phyloP scores from a whole-genome alignment of 23 red algal species.

The Chondrus crispus region DNA sequence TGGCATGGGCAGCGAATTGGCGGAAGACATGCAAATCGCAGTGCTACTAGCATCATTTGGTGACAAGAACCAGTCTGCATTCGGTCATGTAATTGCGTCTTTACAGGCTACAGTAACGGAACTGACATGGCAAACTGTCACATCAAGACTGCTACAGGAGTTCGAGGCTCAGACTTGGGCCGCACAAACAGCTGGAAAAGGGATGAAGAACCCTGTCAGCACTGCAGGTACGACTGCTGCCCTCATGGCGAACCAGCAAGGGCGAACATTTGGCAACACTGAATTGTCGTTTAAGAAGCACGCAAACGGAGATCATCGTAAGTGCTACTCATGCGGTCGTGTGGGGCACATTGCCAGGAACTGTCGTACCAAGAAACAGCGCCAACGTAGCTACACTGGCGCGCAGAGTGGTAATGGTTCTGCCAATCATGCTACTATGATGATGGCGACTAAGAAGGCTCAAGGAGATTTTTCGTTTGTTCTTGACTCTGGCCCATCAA shows the following conservation, averaged over 20 bases:
- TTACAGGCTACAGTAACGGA: not conserved
- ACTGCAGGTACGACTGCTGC: not conserved
- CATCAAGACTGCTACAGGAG: not conserved
- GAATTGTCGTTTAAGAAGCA: not conserved
- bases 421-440: not conserved
- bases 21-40: not conserved
- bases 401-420: not conserved
- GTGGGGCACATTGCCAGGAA: not conserved
- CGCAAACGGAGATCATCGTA: not conserved
- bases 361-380: not conserved
- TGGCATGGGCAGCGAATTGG: not conserved
- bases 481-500: not conserved
- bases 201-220: not conserved
- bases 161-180: not conserved
- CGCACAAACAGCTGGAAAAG: not conserved
- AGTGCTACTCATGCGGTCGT: not conserved
- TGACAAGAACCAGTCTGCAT: not conserved
- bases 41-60: not conserved
- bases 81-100: not conserved
- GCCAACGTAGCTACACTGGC: not conserved
- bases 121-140: not conserved
- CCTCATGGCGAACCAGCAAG: not conserved
- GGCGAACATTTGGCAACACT: not conserved
- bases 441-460: not conserved
- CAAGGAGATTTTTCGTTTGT: not conserved